Conservation (phyloP, 129 eudicot genomes). For the Daucus carota region DH1_v3.0 NC_030383.2:60670001-60670500, state of each 20-base stretch:
- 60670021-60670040: neutral
- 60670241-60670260: conserved; percentile 91
- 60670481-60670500: neutral
- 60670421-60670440: neutral
- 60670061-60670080: neutral
- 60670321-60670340: conserved; percentile 87
- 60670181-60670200: conserved; percentile 36
- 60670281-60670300: conserved; percentile 90
- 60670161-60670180: conserved; percentile 37
- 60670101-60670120: neutral
- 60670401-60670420: conserved; percentile 88
- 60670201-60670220: conserved; percentile 54
- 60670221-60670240: conserved; percentile 99
- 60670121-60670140: neutral
- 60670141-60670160: neutral
- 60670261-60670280: conserved; percentile 84
- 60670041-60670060: neutral
- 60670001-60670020: neutral
- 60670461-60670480: neutral
- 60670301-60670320: conserved; percentile 90
- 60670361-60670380: conserved; percentile 89
- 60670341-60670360: conserved; percentile 84
- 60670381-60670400: conserved; percentile 89
- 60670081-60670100: neutral
- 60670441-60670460: neutral